Percentiles rank a stretch among this genome's conserved stretches.
Conservation (phyloP, 2,329 filamentous ascomycete genomes). For the Pyrenophora teres region DNA sequence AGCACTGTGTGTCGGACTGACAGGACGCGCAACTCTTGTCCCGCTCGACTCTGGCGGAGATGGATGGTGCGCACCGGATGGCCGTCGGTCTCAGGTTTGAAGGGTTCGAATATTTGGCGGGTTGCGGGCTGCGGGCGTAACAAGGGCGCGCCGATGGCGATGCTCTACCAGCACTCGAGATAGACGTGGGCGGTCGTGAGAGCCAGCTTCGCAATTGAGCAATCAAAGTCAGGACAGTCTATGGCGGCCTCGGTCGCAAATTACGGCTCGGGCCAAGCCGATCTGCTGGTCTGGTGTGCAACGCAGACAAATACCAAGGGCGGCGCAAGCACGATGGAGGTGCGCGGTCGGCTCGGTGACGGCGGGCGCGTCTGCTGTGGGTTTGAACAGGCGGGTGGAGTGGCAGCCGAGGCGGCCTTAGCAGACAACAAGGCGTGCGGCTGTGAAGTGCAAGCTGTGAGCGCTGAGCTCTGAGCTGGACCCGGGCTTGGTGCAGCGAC, state of each 20-base stretch:
- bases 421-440: background rate
- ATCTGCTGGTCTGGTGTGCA: constrained; percentile 16
- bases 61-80: constrained; percentile 3
- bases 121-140: constrained; percentile 12
- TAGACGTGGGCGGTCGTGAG: constrained; percentile 11
- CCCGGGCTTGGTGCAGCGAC: background rate
- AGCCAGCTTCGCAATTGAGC: constrained; percentile 25
- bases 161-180: constrained; percentile 17
- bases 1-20: constrained; percentile 5
- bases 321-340: background rate
- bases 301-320: constrained; percentile 8
- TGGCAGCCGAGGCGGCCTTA: background rate
- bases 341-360: constrained; percentile 2
- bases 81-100: constrained; percentile 24
- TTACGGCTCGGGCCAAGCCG: constrained; percentile 19
- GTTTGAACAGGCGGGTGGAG: constrained; percentile 3
- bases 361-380: constrained; percentile 12
- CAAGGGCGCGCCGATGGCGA: constrained; percentile 15
- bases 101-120: background rate
- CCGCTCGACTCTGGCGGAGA: background rate
- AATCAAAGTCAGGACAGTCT: constrained; percentile 7
- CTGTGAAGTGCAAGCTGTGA: background rate
- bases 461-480: background rate
- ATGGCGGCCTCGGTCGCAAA: constrained; percentile 15
- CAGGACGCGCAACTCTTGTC: background rate